Conservation (phyloP, 1,284 basidiomycete genomes). For the Puccinia hordei region DNA sequence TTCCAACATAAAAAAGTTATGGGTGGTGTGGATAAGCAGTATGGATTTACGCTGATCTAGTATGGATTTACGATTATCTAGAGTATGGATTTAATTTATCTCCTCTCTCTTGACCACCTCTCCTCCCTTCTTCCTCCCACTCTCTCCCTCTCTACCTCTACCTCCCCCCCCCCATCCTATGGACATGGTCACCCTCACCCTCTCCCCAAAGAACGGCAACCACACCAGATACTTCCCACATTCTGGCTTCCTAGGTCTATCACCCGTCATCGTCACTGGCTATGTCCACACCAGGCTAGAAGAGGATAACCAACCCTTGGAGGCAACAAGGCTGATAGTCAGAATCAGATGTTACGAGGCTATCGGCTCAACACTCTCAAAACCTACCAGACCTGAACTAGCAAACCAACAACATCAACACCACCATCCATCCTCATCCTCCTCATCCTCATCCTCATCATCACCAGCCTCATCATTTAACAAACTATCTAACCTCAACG, state of each 20-base stretch:
- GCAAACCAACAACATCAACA: neutral
- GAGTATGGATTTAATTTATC: too few relatives aligned
- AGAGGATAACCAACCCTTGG: conserved; percentile 69
- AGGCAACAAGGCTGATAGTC: conserved; percentile 68
- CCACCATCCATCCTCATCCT: too few relatives aligned
- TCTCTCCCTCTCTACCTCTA: too few relatives aligned
- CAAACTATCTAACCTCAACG: conserved; percentile 24
- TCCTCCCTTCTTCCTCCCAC: too few relatives aligned
- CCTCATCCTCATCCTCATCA: too few relatives aligned
- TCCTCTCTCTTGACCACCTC: too few relatives aligned
- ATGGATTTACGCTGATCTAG: too few relatives aligned
- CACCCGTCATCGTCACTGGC: conserved; percentile 74
- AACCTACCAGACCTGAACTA: neutral
- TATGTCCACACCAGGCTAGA: conserved; percentile 72
- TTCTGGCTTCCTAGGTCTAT: conserved; percentile 75
- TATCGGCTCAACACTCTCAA: conserved; percentile 62
- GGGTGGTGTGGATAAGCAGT: too few relatives aligned
- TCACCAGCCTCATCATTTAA: neutral
- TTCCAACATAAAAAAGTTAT: too few relatives aligned
- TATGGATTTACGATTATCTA: too few relatives aligned
- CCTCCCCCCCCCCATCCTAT: too few relatives aligned
- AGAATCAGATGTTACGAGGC: conserved; percentile 77
- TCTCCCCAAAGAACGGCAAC: conserved; percentile 62
- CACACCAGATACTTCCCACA: conserved; percentile 74
- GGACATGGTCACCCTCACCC: conserved; percentile 56